Evolutionary conservation across 2,329 filamentous ascomycete species (phyloP).

Genomic region (Sporothrix variecibatus): DNA sequence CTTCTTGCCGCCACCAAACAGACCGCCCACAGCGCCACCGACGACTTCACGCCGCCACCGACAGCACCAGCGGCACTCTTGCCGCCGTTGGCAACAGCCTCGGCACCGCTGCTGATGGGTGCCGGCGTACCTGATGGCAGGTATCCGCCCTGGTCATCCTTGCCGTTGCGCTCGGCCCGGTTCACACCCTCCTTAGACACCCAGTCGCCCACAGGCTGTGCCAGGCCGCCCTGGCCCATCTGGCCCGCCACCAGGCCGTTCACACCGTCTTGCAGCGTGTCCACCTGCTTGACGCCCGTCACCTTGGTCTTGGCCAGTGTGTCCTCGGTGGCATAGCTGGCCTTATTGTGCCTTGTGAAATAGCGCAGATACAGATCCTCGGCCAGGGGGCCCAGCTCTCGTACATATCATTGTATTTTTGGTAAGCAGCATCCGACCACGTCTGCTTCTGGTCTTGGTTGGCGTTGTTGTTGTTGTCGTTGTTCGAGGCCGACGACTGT

Average conservation of each 20-base stretch:
- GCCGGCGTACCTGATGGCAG: conserved; percentile 3
- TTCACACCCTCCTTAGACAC: conserved; percentile 66
- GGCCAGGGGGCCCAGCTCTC: conserved; percentile 74
- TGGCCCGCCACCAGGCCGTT: conserved; percentile 64
- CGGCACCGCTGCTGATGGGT: neutral
- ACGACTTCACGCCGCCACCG: neutral
- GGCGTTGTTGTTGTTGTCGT: neutral
- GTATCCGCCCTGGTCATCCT: conserved; percentile 56
- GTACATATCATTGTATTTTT: conserved; percentile 71
- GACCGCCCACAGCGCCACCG: conserved; percentile 5
- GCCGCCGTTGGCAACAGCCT: neutral
- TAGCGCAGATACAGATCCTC: conserved; percentile 72
- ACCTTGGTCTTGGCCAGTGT: conserved; percentile 68
- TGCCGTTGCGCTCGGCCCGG: conserved; percentile 63
- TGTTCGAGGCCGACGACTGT: neutral
- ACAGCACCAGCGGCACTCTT: neutral
- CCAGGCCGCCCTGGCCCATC: conserved; percentile 67
- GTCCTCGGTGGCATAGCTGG: conserved; percentile 71
- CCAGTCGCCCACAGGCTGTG: conserved; percentile 64
- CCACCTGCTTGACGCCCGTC: conserved; percentile 66
- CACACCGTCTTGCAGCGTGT: conserved; percentile 68
- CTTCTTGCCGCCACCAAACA: conserved; percentile 10
- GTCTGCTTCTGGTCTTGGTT: conserved; percentile 2
- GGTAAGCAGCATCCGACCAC: conserved; percentile 55
- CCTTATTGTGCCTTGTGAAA: conserved; percentile 78